phyloP scores from a whole-genome alignment of 2,329 filamentous ascomycete genomes.

The Lecanoromycetidae sp. region DNA sequence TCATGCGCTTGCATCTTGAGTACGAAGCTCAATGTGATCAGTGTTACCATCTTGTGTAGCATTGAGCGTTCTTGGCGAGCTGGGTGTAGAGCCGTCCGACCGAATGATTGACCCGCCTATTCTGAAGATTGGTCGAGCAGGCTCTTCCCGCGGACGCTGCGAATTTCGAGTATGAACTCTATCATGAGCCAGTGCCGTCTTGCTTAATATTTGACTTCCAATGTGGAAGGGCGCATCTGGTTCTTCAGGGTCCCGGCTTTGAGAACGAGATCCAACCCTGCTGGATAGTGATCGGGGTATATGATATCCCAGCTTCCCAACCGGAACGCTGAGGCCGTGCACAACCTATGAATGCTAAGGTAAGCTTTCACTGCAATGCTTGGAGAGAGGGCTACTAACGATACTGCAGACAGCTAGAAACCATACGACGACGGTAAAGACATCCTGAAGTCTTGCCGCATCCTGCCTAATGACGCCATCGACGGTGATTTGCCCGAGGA shows the following conservation, averaged over 20 bases:
- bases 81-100: neutral
- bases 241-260: constrained; percentile 20
- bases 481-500: constrained; percentile 47
- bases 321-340: constrained; percentile 69
- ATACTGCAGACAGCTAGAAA: constrained; percentile 75
- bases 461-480: constrained; percentile 53
- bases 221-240: constrained; percentile 21
- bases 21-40: neutral
- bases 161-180: neutral
- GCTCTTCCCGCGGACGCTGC: neutral
- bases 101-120: constrained; percentile 6
- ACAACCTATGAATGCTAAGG: constrained; percentile 36
- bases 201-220: neutral
- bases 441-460: constrained; percentile 52
- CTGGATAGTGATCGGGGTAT: constrained; percentile 34
- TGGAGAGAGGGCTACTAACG: constrained; percentile 23
- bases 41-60: no score
- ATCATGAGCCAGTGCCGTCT: neutral
- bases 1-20: no score
- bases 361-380: no score
- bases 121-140: constrained; percentile 5
- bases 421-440: constrained; percentile 66
- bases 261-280: constrained; percentile 30
- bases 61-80: neutral
- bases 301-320: constrained; percentile 40